These are phyloP conservation scores for Eucalyptus dawsonii DNA, from an alignment of 345 rosid species.

Conservation along the genomic window DNA sequence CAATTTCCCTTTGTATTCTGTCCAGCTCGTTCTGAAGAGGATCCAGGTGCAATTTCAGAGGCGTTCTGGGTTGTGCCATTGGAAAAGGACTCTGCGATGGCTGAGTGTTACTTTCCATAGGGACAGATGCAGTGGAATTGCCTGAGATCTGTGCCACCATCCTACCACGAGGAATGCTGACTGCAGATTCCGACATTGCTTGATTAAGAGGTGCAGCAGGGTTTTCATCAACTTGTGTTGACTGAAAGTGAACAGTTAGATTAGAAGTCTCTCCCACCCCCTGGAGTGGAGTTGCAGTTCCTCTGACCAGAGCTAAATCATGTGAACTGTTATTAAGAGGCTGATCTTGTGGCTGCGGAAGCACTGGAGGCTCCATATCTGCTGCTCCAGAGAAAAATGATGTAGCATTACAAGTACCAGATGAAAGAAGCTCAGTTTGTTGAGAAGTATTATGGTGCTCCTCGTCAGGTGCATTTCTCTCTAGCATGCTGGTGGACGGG, in stretches of 20 bases:
- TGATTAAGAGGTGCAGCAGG: background rate
- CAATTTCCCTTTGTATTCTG: constrained; percentile 18
- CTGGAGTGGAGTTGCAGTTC: background rate
- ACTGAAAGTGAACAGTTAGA: background rate
- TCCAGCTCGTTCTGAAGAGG: constrained; percentile 61
- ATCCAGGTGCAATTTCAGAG: constrained; percentile 7
- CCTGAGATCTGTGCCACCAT: background rate
- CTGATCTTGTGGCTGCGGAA: background rate
- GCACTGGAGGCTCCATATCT: background rate
- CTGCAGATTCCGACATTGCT: background rate
- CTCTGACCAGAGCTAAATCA: constrained; percentile 2
- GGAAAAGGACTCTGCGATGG: constrained; percentile 5
- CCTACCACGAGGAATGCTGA: background rate
- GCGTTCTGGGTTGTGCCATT: constrained; percentile 1
- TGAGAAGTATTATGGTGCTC: constrained; percentile 1
- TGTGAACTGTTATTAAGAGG: background rate
- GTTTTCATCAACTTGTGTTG: background rate
- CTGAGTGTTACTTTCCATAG: constrained; percentile 1
- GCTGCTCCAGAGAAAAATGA: background rate
- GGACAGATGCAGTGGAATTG: background rate
- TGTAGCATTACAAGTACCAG: background rate
- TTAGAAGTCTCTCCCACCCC: background rate
- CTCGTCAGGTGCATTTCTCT: constrained; percentile 8
- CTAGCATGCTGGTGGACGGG: constrained; percentile 12
- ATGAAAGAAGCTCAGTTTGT: background rate